Percentiles rank a stretch among this genome's conserved stretches.
These are phyloP conservation scores for Penicillium parvum DNA, from an alignment of 495 filamentous ascomycete genomes.

Conservation along the genomic window DNA sequence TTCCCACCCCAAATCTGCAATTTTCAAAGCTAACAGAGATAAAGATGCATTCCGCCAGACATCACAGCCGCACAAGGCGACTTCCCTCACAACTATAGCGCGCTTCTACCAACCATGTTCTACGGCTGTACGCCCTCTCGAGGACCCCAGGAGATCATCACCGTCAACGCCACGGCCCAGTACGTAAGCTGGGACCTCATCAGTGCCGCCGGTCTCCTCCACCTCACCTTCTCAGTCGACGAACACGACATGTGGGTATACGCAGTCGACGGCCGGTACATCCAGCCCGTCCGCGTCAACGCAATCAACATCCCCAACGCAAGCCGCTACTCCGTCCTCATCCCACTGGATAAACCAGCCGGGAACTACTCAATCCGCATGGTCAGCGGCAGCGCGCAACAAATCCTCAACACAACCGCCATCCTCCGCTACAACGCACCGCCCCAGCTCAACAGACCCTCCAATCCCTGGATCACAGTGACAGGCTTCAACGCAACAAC, in stretches of 20 bases:
- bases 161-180: constrained; percentile 19
- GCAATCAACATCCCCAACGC: constrained; percentile 29
- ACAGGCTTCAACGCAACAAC: constrained; percentile 30
- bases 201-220: constrained; percentile 22
- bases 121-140: constrained; percentile 30
- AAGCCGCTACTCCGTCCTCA: constrained; percentile 35
- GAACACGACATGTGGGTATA: constrained; percentile 42
- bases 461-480: constrained; percentile 39
- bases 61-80: constrained; percentile 11
- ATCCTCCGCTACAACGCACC: constrained; percentile 24
- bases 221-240: constrained; percentile 34
- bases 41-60: constrained; percentile 21
- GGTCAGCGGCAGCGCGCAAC: constrained; percentile 27
- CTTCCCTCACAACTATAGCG: constrained; percentile 21
- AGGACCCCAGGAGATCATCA: constrained; percentile 25
- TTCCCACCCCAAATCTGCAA: too few relatives aligned
- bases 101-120: constrained; percentile 21
- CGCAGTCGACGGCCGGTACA: constrained; percentile 39
- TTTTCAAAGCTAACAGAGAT: too few relatives aligned
- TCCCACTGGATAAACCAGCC: constrained; percentile 30
- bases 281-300: constrained; percentile 32
- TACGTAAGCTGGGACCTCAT: constrained; percentile 34
- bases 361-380: constrained; percentile 38
- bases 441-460: constrained; percentile 13
- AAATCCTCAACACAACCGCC: constrained; percentile 34